Evolutionary conservation across 768 basidiomycete genomes (phyloP).

Genomic region (Tricholoma furcatifolium): DNA sequence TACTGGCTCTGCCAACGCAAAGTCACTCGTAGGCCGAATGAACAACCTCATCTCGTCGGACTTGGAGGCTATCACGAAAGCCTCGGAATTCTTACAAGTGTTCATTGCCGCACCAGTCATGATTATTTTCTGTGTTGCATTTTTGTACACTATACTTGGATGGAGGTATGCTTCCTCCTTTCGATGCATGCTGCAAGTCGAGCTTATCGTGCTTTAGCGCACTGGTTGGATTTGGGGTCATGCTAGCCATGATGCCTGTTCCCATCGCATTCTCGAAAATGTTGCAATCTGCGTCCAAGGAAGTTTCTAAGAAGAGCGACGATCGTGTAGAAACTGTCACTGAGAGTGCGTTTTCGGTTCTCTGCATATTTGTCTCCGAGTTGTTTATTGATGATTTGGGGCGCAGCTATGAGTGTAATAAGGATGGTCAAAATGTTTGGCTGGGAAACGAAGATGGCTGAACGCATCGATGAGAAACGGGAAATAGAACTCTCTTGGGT

Average conservation of each 20-base stretch:
- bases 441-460: slow-evolving; percentile 55
- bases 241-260: slow-evolving; percentile 50
- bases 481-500: slow-evolving; percentile 57
- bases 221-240: slow-evolving; percentile 52
- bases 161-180: slow-evolving; percentile 35
- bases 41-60: slow-evolving; percentile 76
- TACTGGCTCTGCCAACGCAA: slow-evolving; percentile 8
- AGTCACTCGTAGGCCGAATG: slow-evolving; percentile 62
- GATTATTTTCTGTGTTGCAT: slow-evolving; percentile 33
- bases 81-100: slow-evolving; percentile 32
- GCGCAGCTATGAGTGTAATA: slow-evolving; percentile 48
- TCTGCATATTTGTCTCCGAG: neutral
- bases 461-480: slow-evolving; percentile 53
- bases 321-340: slow-evolving; percentile 58
- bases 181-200: neutral
- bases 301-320: slow-evolving; percentile 52
- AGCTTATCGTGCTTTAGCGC: slow-evolving; percentile 31
- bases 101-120: slow-evolving; percentile 38
- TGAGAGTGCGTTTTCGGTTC: slow-evolving; percentile 43
- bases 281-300: slow-evolving; percentile 42
- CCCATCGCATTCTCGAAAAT: slow-evolving; percentile 51
- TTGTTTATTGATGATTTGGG: slow-evolving; percentile 19
- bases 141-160: slow-evolving; percentile 44
- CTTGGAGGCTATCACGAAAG: slow-evolving; percentile 31
- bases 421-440: slow-evolving; percentile 74